Evolutionary conservation across 495 filamentous ascomycete species (phyloP).

Genomic region (Zalerion maritima): DNA sequence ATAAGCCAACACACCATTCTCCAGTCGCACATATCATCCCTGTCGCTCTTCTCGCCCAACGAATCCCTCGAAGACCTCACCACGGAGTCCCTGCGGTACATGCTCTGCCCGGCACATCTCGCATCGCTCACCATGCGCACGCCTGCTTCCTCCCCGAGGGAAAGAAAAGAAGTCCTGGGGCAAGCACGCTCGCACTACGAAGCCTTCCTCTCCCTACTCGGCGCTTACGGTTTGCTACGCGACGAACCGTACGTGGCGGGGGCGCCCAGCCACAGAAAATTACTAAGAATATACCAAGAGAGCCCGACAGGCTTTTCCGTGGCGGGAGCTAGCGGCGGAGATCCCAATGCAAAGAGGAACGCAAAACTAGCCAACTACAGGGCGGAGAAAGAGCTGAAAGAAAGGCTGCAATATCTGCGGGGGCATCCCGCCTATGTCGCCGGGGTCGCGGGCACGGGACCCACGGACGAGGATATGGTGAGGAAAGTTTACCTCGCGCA

Average conservation of each 20-base stretch:
- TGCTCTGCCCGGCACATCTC: conserved; percentile 21
- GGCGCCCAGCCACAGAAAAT: conserved; percentile 47
- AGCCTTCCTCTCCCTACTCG: conserved; percentile 56
- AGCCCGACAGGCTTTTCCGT: conserved; percentile 53
- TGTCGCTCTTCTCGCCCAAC: conserved; percentile 81
- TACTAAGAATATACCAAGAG: conserved; percentile 57
- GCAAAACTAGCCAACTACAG: conserved; percentile 77
- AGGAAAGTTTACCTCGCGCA: conserved; percentile 66
- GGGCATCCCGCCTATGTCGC: conserved; percentile 26
- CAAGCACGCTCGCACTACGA: conserved; percentile 56
- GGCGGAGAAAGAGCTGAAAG: conserved; percentile 73
- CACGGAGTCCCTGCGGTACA: conserved; percentile 66
- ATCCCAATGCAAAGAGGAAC: conserved; percentile 58
- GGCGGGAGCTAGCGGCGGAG: conserved; percentile 45
- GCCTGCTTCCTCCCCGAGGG: conserved; percentile 37
- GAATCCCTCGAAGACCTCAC: conserved; percentile 79
- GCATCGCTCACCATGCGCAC: conserved; percentile 21
- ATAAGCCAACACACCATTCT: conserved; percentile 61
- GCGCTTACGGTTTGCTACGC: conserved; percentile 67
- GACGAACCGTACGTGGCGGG: no score
- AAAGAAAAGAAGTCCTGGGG: conserved; percentile 50
- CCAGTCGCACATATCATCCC: conserved; percentile 46
- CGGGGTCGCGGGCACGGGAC: conserved; percentile 20
- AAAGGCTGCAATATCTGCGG: conserved; percentile 50
- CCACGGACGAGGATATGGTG: conserved; percentile 70